Base-by-base conservation (phyloP, 2,329 filamentous ascomycete species). In the Chrysoporthe puriensis region DNA sequence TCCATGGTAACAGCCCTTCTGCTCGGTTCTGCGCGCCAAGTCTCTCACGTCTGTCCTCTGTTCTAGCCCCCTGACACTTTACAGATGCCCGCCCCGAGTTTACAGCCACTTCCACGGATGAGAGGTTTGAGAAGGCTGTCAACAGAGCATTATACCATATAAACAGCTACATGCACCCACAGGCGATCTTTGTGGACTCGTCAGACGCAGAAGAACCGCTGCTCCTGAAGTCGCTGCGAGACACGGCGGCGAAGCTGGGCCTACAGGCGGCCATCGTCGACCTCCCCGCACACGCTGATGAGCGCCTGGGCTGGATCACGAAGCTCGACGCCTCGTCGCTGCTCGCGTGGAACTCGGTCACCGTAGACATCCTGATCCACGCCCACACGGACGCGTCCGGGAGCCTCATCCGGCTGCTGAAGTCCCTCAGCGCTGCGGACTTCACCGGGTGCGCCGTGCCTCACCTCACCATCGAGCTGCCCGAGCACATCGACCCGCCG, bases 391-490 rank as follows among this genome's bases (percentile, higher is more conserved):
- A 85, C 9, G 89, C 91, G 26, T 90, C 92, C 2, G 94, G 92
- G 13, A 91, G 90, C 62, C 77, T 97, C 42, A 86, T 93, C 62
- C 86, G 93, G 66, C 83, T 97, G 43, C 85, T 99, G 4, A 86
- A 86, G 69, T 97, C 94, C 4, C 83, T 99, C 36, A 83, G 86
- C 70, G 81, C 82, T 8, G 93, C 92, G 5, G 93, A 97, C 75
- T 95, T 94, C 75, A 85, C 88, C 59, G 90, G 90, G 0, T 82
- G 91, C 54, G 81, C 85, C 1, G 80, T 86, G 1, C 94, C 94
- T 3, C 89, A 91, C 70, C 81, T 99, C 59, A 97, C 91, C 2
- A 88, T 98, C 62, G 94, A 98, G 75, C 83, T 99, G 8, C 93
- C 94, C 0, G 81, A 87, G 40, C 80, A 87, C 42, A 81, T 94